Conservation (phyloP, 1,139 yeast genomes). For the Protomyces macrosporus region DNA sequence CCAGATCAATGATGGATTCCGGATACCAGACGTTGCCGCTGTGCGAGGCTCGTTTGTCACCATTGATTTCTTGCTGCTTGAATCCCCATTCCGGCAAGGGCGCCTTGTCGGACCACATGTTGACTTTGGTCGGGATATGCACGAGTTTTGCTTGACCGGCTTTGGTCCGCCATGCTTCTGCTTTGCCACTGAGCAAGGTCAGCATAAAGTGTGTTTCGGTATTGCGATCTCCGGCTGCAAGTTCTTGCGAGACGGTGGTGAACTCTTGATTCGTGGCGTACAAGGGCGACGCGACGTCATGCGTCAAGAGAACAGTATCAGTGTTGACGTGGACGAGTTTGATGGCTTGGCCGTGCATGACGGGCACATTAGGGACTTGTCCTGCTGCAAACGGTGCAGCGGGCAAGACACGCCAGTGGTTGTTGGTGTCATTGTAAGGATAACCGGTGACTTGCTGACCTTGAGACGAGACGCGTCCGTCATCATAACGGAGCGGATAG, state of each 20-base stretch:
- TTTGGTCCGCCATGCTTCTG: constrained; percentile 58
- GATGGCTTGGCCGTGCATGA: constrained; percentile 58
- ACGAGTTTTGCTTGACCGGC: constrained; percentile 62
- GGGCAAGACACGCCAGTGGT: constrained; percentile 86
- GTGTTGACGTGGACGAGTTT: constrained; percentile 81
- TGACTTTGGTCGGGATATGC: constrained; percentile 83
- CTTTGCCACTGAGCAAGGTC: constrained; percentile 52
- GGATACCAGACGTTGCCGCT: constrained; percentile 67
- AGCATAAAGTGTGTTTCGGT: constrained; percentile 77
- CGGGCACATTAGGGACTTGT: constrained; percentile 45
- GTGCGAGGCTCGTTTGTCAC: constrained; percentile 74
- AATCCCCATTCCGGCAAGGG: constrained; percentile 92
- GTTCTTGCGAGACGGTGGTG: constrained; percentile 62
- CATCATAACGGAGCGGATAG: constrained; percentile 91
- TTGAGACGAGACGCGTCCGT: constrained; percentile 90
- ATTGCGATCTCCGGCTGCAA: constrained; percentile 52
- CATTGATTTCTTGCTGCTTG: constrained; percentile 87
- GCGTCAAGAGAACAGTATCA: constrained; percentile 72
- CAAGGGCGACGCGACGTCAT: constrained; percentile 96
- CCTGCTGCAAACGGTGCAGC: constrained; percentile 44
- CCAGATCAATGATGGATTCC: constrained; percentile 64
- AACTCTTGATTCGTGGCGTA: constrained; percentile 88
- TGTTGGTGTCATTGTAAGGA: constrained; percentile 54
- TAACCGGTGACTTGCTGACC: constrained; percentile 91
- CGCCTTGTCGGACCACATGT: constrained; percentile 86